phyloP scores from a whole-genome alignment of 1,139 yeast species.

The Geotrichum aggregatum region DNA sequence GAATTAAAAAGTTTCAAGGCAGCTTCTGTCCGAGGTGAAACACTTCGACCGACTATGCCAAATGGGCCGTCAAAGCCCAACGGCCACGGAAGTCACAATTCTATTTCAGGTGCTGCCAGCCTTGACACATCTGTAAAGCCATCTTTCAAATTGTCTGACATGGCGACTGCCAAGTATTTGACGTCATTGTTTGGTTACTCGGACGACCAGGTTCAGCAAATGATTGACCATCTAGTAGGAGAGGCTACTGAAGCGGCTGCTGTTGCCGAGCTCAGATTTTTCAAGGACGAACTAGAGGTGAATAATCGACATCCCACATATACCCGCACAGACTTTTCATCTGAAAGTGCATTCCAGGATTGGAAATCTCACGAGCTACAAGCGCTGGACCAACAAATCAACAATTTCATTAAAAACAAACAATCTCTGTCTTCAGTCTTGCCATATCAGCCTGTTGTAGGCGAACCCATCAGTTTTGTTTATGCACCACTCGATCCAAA shows the following conservation, averaged over 20 bases:
- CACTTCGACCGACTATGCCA: slow-evolving; percentile 13
- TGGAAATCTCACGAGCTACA: slow-evolving; percentile 53
- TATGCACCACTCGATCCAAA: slow-evolving; percentile 36
- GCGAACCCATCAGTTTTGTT: slow-evolving; percentile 20
- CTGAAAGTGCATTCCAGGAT: slow-evolving; percentile 41
- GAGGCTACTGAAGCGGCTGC: slow-evolving; percentile 45
- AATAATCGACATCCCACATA: slow-evolving; percentile 43
- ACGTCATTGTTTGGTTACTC: slow-evolving; percentile 28
- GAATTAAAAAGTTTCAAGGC: slow-evolving; percentile 35
- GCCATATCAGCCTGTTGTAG: slow-evolving; percentile 14
- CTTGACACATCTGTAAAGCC: slow-evolving; percentile 24
- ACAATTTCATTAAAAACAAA: slow-evolving; percentile 19
- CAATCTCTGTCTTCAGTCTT: slow-evolving; percentile 12
- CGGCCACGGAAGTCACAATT: slow-evolving; percentile 9
- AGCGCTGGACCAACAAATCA: slow-evolving; percentile 41
- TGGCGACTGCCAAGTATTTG: slow-evolving; percentile 30
- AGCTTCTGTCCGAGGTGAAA: slow-evolving; percentile 18
- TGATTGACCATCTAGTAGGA: slow-evolving; percentile 36
- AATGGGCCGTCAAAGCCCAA: neutral
- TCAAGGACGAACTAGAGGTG: slow-evolving; percentile 42
- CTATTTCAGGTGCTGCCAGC: slow-evolving; percentile 3
- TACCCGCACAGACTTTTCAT: slow-evolving; percentile 44
- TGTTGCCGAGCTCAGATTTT: slow-evolving; percentile 46
- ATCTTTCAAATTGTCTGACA: slow-evolving; percentile 31
- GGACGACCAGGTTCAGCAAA: slow-evolving; percentile 31